These are phyloP conservation scores for Salix udensis DNA, from an alignment of 345 rosid species.

Conservation along the genomic window DNA sequence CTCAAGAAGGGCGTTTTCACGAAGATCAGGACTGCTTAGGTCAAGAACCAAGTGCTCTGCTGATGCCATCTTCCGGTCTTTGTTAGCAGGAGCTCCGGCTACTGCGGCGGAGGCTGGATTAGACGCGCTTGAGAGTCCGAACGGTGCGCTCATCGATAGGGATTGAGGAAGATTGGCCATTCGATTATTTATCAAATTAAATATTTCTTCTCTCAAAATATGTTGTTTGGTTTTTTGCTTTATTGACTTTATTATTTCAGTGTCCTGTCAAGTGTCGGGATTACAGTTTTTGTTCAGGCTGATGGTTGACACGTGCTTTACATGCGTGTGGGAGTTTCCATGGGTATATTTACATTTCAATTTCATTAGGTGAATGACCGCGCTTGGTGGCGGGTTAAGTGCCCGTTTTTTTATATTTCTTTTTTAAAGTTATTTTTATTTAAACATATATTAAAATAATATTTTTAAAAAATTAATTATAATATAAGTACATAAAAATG, in stretches of 20 bases:
- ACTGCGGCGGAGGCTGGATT: conserved; percentile 15
- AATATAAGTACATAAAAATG: no score
- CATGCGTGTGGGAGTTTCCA: conserved; percentile 15
- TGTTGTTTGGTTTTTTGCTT: background rate
- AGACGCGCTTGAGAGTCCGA: conserved; percentile 50
- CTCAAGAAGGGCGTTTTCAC: conserved; percentile 80
- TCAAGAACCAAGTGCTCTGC: conserved; percentile 93
- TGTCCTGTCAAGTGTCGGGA: background rate
- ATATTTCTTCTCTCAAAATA: background rate
- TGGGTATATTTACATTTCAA: background rate
- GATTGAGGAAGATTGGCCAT: conserved; percentile 71
- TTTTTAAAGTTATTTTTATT: no score
- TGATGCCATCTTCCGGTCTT: conserved; percentile 85
- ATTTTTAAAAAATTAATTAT: no score
- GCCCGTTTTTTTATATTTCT: no score
- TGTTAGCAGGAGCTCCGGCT: conserved; percentile 50
- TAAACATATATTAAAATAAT: no score
- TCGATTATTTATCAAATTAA: background rate
- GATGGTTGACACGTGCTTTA: conserved; percentile 7
- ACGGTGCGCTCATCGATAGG: conserved; percentile 60
- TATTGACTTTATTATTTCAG: background rate
- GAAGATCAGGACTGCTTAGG: conserved; percentile 86
- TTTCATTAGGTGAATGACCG: background rate
- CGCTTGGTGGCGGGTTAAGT: no score
- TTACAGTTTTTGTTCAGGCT: background rate